phyloP scores from a whole-genome alignment of 2,329 filamentous ascomycete genomes.

The Esteya vermicola region DNA sequence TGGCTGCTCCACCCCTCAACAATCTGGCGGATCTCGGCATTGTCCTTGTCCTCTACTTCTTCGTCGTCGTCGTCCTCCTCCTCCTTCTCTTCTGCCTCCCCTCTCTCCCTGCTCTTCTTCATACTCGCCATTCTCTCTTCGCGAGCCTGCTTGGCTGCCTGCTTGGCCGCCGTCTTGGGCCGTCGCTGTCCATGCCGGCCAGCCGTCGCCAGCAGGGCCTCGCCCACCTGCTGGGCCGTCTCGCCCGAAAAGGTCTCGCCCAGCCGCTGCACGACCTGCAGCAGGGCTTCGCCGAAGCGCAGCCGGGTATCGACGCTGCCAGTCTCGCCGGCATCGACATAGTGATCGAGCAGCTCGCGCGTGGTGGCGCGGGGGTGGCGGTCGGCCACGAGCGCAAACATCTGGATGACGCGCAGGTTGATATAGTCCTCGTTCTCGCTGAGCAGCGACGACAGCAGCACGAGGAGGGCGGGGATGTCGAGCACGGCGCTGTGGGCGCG shows the following conservation, averaged over 20 bases:
- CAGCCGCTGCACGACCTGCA: slow-evolving; percentile 48
- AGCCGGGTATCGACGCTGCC: slow-evolving; percentile 47
- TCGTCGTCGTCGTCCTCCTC: slow-evolving; percentile 39
- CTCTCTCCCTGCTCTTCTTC: slow-evolving; percentile 34
- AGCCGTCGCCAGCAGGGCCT: slow-evolving; percentile 48
- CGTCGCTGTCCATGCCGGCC: slow-evolving; percentile 49
- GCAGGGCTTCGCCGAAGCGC: slow-evolving; percentile 52
- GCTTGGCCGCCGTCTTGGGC: slow-evolving; percentile 42
- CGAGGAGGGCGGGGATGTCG: slow-evolving; percentile 50
- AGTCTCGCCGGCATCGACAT: slow-evolving; percentile 49
- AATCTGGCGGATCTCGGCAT: slow-evolving; percentile 40
- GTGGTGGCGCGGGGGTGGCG: slow-evolving; percentile 48
- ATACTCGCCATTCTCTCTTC: too few species aligned
- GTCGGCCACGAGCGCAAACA: slow-evolving; percentile 46
- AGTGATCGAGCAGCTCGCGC: slow-evolving; percentile 50
- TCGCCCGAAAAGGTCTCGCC: slow-evolving; percentile 41
- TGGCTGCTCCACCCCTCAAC: slow-evolving; percentile 55
- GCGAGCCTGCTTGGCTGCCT: too few species aligned
- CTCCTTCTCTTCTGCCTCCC: slow-evolving; percentile 28
- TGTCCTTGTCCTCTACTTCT: slow-evolving; percentile 29
- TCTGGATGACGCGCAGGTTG: slow-evolving; percentile 51
- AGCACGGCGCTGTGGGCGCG: slow-evolving; percentile 39
- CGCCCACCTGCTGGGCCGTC: slow-evolving; percentile 33
- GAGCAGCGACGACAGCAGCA: slow-evolving; percentile 49
- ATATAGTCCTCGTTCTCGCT: slow-evolving; percentile 58